Conservation (phyloP, 345 rosid genomes). For the Hevea brasiliensis region DNA sequence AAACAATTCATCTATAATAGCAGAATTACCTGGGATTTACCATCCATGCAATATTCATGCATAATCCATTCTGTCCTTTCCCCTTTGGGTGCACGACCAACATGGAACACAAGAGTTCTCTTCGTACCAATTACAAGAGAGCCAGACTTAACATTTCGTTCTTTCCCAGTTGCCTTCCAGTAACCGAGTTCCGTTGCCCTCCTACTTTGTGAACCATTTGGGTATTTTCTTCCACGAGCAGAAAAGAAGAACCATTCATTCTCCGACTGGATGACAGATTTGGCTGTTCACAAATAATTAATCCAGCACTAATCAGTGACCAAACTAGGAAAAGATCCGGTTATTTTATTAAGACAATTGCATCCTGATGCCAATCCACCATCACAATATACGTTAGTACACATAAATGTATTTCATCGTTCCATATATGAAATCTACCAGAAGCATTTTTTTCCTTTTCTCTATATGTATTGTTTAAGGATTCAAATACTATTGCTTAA, state of each 20-base stretch:
- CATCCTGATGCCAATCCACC: no score
- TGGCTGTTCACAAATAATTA: conserved; percentile 38
- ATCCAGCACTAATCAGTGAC: neutral
- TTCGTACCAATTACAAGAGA: conserved; percentile 64
- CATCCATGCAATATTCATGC: conserved; percentile 77
- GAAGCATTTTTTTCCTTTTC: no score
- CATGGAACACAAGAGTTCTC: conserved; percentile 88
- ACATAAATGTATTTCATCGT: no score
- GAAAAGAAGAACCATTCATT: conserved; percentile 91
- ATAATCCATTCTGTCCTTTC: conserved; percentile 96
- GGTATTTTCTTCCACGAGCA: conserved; percentile 85
- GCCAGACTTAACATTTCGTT: conserved; percentile 65
- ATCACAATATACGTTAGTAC: no score
- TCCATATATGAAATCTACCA: no score
- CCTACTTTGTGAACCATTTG: conserved; percentile 74
- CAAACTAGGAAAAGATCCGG: no score
- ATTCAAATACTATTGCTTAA: no score
- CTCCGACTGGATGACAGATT: conserved; percentile 62
- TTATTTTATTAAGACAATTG: no score
- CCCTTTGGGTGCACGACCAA: conserved; percentile 86
- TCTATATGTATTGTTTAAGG: no score
- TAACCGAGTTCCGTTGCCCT: conserved; percentile 82
- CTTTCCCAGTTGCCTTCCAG: conserved; percentile 97
- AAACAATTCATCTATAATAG: neutral
- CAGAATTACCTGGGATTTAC: conserved; percentile 53